Base-by-base conservation (phyloP, 805 yeast species). In the Yarrowia osloensis region DNA sequence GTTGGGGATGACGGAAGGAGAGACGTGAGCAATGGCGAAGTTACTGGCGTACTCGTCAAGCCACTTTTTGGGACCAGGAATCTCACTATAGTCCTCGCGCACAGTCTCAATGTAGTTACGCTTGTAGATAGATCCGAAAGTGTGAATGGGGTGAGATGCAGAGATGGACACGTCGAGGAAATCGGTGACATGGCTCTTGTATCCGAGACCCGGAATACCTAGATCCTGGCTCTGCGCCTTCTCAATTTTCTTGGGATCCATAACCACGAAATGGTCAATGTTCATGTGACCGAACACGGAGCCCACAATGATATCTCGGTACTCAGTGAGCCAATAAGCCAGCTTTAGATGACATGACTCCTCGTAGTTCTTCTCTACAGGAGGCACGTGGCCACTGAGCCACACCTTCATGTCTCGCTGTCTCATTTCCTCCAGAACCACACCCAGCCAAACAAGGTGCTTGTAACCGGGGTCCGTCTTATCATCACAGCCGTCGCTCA, bases 211-310 rank as follows among this genome's bases (percentile, higher is more conserved):
- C 1, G 65, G 52, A 9, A 29, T 13, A 2, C 55, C 57, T 11
- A 35, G 19, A 17, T 62, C 66, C 19, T 59, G 49, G 44, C 52
- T 59, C 39, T 59, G 52, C 1, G 49, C 65, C 59, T 47, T 49
- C 6, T 35, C 59, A 35, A 63, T 47, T 40, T 28, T 35, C 37
- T 63, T 47, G 47, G 67, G 57, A 77, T 91, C 94, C 69, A 88
- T 79, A 0, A 96, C 91, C 52, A 89, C 81, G 74, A 89, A 90
- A 77, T 91, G 97, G 74, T 91, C 97, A 66, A 90, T 80, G 76
- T 91, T 91, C 97, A 91, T 91, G 74, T 91, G 97, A 0, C 97
- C 97, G 75, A 84, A 91, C 33, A 91, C 77, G 12, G 93, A 91
- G 21, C 97, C 97, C 69, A 91, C 81, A 29, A 91, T 88, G 46